A percentile compares a stretch with the other conserved stretches of the same genome.
phyloP scores from a whole-genome alignment of 805 yeast species.

The Ogataea ramenticola region DNA sequence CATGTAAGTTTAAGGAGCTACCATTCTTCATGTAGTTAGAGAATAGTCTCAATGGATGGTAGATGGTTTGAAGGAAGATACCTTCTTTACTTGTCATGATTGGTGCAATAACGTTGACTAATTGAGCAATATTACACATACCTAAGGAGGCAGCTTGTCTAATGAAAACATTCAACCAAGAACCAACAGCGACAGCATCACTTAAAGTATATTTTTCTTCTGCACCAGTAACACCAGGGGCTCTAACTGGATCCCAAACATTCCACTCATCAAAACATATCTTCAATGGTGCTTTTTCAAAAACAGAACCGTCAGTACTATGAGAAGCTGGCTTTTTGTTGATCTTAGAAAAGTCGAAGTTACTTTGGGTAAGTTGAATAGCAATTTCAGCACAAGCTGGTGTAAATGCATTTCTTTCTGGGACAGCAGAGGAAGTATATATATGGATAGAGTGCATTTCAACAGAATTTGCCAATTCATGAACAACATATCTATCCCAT shows the following conservation, averaged over 20 bases:
- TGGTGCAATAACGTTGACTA: conserved; percentile 30
- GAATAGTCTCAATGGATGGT: conserved; percentile 22
- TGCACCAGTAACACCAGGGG: conserved; percentile 24
- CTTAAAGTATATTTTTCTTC: conserved; percentile 25
- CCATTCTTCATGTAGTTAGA: conserved; percentile 26
- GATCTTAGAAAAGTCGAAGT: conserved; percentile 23
- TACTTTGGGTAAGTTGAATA: conserved; percentile 20
- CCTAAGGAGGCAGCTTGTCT: conserved; percentile 24
- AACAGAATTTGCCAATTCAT: conserved; percentile 17
- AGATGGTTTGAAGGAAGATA: conserved; percentile 24
- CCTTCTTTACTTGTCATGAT: conserved; percentile 22
- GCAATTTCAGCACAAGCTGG: conserved; percentile 28
- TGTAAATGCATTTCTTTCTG: conserved; percentile 20
- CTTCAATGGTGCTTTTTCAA: conserved; percentile 10
- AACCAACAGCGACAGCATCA: conserved; percentile 28
- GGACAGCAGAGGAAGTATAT: conserved; percentile 21
- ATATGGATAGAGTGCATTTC: conserved; percentile 27
- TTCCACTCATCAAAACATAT: conserved; percentile 31
- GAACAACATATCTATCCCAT: conserved; percentile 25
- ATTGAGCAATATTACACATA: conserved; percentile 29
- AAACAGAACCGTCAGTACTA: conserved; percentile 6
- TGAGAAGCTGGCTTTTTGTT: conserved; percentile 9
- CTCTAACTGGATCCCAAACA: conserved; percentile 28
- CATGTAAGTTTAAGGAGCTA: conserved; percentile 21
- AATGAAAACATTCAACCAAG: conserved; percentile 27